Percentiles rank a stretch among this genome's conserved stretches.
Conservation (phyloP, 306 rosid genomes). For the Trifolium dubium region DNA sequence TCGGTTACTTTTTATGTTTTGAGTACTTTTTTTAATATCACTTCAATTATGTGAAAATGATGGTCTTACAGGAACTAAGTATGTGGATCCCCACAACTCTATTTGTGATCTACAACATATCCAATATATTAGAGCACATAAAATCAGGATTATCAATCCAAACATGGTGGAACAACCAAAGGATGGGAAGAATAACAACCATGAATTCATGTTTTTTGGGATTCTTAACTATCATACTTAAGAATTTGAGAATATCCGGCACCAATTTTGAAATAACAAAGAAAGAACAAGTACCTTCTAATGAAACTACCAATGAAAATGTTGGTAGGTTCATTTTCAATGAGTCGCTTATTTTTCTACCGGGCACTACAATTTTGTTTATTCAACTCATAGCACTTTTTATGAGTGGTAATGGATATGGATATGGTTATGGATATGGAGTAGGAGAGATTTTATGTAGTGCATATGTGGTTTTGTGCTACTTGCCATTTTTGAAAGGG, state of each 20-base stretch:
- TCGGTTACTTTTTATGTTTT: too few relatives aligned
- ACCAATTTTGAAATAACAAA: conserved; percentile 59
- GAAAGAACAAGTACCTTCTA: conserved; percentile 46
- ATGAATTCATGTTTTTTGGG: conserved; percentile 56
- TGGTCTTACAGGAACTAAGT: conserved; percentile 38
- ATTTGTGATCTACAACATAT: conserved; percentile 38
- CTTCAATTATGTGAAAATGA: conserved; percentile 17
- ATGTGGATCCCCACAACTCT: conserved; percentile 43
- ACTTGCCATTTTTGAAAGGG: conserved; percentile 67
- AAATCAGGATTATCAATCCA: conserved; percentile 50
- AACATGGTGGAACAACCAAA: conserved; percentile 77
- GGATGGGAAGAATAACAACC: conserved; percentile 58
- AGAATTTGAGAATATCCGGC: conserved; percentile 52
- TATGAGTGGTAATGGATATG: not conserved
- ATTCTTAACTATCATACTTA: conserved; percentile 41
- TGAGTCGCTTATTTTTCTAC: conserved; percentile 54
- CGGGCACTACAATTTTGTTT: conserved; percentile 63
- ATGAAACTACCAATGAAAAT: conserved; percentile 6
- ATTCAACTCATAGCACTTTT: conserved; percentile 52
- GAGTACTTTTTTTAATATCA: not conserved
- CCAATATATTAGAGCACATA: conserved; percentile 46
- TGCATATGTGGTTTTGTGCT: conserved; percentile 51
- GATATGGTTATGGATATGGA: conserved; percentile 44
- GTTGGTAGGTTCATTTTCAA: conserved; percentile 56
- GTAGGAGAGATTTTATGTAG: conserved; percentile 52